A percentile compares a stretch with the other conserved stretches of the same genome.
phyloP scores from a whole-genome alignment of 257 asterid genomes.

The Gynochthodes officinalis region DNA sequence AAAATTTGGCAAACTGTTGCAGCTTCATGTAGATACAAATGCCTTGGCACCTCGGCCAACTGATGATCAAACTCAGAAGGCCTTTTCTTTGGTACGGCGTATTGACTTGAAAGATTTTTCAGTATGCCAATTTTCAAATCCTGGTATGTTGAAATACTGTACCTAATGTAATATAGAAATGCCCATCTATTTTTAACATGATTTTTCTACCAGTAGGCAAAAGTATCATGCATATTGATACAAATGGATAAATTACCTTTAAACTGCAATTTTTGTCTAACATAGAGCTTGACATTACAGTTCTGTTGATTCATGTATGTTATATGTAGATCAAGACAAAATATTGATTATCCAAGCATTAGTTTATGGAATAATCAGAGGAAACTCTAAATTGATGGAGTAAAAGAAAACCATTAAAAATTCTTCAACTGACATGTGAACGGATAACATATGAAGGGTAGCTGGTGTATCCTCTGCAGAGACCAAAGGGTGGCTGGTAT shows the following conservation, averaged over 20 bases:
- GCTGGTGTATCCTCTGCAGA: background rate
- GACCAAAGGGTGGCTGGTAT: background rate
- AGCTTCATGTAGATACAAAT: conserved; percentile 55
- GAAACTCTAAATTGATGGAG: background rate
- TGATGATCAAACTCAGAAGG: conserved; percentile 78
- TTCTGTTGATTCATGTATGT: background rate
- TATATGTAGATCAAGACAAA: background rate
- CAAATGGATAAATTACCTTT: background rate
- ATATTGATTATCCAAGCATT: background rate
- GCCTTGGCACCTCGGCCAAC: conserved; percentile 55
- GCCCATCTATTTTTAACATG: background rate
- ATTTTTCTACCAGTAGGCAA: background rate
- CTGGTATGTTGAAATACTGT: conserved; percentile 41
- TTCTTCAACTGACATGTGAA: background rate
- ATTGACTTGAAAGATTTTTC: conserved; percentile 81
- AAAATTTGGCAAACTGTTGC: conserved; percentile 25
- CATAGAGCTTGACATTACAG: conserved; percentile 8
- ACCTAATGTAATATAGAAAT: background rate
- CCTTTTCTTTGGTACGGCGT: conserved; percentile 64
- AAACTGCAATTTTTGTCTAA: background rate
- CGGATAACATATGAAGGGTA: background rate
- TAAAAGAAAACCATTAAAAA: background rate
- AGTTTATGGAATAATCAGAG: background rate
- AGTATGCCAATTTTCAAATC: conserved; percentile 93
- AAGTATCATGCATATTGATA: no score